A percentile compares a stretch with the other conserved stretches of the same genome.
These are phyloP conservation scores for Pythium plurisporium DNA, from an alignment of 352 stramenopile genomes.

Conservation along the genomic window DNA sequence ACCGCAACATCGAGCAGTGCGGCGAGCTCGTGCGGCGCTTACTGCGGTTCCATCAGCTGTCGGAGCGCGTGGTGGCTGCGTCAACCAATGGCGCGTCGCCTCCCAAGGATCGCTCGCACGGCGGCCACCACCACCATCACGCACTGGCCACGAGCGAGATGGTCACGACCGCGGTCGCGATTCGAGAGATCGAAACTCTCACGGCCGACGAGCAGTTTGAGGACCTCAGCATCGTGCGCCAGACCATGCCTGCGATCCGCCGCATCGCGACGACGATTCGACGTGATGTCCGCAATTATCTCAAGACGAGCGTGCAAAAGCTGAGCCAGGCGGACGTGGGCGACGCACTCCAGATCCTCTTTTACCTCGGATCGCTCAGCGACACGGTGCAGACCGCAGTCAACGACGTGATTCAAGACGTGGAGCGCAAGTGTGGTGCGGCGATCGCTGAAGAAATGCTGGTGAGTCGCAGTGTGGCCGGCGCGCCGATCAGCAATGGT, in stretches of 20 bases:
- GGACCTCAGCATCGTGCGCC: constrained; percentile 57
- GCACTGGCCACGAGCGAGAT: constrained; percentile 37
- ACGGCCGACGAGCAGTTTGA: constrained; percentile 52
- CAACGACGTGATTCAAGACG: constrained; percentile 80
- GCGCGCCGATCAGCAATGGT: constrained; percentile 7
- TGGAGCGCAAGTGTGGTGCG: constrained; percentile 58
- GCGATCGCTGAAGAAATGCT: constrained; percentile 67
- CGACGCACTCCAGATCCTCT: constrained; percentile 76
- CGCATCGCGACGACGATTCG: constrained; percentile 47
- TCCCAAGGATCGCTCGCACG: constrained; percentile 19
- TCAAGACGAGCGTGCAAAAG: constrained; percentile 46
- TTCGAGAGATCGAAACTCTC: constrained; percentile 65
- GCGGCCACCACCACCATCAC: constrained; percentile 6
- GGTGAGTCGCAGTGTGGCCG: constrained; percentile 22
- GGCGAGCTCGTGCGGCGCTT: constrained; percentile 63
- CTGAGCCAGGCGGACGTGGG: constrained; percentile 68
- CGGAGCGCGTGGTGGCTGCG: constrained; percentile 28
- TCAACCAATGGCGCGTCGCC: constrained; percentile 33
- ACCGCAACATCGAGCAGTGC: constrained; percentile 76
- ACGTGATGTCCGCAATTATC: constrained; percentile 42
- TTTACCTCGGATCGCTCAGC: constrained; percentile 59
- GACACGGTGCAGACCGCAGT: constrained; percentile 68
- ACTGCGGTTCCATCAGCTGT: constrained; percentile 75
- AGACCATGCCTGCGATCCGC: constrained; percentile 43
- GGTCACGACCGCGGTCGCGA: constrained; percentile 56